Base-by-base conservation (phyloP, 2,329 filamentous ascomycete species). In the Clonostachys solani region DNA sequence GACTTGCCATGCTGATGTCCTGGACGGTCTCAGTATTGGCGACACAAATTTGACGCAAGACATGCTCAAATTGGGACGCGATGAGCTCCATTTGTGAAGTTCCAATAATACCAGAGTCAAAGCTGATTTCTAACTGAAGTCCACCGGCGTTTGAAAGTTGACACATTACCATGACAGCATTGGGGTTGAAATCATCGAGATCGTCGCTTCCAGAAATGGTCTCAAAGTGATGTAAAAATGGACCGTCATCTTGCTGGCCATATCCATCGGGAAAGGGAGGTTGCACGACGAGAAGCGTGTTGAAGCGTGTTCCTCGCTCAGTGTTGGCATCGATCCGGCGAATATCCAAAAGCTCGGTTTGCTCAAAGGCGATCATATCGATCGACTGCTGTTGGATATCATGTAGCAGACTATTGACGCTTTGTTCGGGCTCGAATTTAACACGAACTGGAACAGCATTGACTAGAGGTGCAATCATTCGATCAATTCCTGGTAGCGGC, bases 401-500 rank as follows among this genome's bases (percentile, higher is more conserved):
- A 6, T 29, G 23, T 9, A 29, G 23, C 4, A 29, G 23, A 29
- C 9, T 29, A 9, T 6, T 29, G 9, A 29, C 23, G 4, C 23
- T 29, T 29, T 29, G 23, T 29, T 29, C 9, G 23, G 23, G 6
- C 6, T 29, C 23, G 10, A 29, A 29, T 29, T 29, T 29, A 29
- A 29, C 6, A 29, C 60, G 52, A 2, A 61, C 44, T 5, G 62
- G 62, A 1, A 66, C 51, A 5, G 60, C 62, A 12, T 57, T 54
- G 19, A 66, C 60, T 1, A 58, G 57, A 4, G 63, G 62, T 2
- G 60, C 64, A 5, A 54, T 46, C 8, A 64, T 57, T 2, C 52
- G 47, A 7, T 58, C 54, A 1, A 66, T 53, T 6, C 56, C 58
- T 2, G 42, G 34, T 2, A 67, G 44, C 2, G 55, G 49, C 5